Evolutionary conservation across 2,329 filamentous ascomycete species (phyloP).

Genomic region (Scolecobasidium constrictum): DNA sequence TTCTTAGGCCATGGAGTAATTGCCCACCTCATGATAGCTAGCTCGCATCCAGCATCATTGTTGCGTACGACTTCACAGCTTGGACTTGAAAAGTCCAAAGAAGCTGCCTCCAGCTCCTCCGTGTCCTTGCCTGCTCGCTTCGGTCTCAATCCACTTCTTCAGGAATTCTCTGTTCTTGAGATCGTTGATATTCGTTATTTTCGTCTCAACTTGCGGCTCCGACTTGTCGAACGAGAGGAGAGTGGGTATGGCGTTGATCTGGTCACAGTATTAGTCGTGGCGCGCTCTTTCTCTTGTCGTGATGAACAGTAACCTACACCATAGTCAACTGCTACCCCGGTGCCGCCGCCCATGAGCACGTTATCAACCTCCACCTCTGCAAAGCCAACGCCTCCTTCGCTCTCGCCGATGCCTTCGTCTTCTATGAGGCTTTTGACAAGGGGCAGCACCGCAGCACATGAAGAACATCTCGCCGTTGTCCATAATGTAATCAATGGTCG

Average conservation of each 20-base stretch:
- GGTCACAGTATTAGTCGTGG: neutral
- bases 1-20: too few species aligned
- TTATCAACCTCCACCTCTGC: slow-evolving; percentile 39
- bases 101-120: slow-evolving; percentile 33
- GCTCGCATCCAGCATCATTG: too few species aligned
- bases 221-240: slow-evolving; percentile 38
- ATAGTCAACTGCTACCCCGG: slow-evolving; percentile 28
- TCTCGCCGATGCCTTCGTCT: slow-evolving; percentile 32
- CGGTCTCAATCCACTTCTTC: slow-evolving; percentile 34
- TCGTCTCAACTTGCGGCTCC: slow-evolving; percentile 38
- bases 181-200: slow-evolving; percentile 30
- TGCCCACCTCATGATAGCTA: too few species aligned
- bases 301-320: slow-evolving; percentile 16
- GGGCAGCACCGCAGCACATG: slow-evolving; percentile 32
- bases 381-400: slow-evolving; percentile 33
- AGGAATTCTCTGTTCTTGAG: slow-evolving; percentile 34
- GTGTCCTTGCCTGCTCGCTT: slow-evolving; percentile 34
- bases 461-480: slow-evolving; percentile 37
- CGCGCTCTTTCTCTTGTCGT: too few species aligned
- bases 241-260: slow-evolving; percentile 38
- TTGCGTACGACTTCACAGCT: too few species aligned
- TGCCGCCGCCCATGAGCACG: slow-evolving; percentile 26
- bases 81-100: slow-evolving; percentile 24
- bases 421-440: slow-evolving; percentile 31
- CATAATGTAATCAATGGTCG: slow-evolving; percentile 38